phyloP scores from a whole-genome alignment of 106 monocot genomes.

The Allium fistulosum region DNA sequence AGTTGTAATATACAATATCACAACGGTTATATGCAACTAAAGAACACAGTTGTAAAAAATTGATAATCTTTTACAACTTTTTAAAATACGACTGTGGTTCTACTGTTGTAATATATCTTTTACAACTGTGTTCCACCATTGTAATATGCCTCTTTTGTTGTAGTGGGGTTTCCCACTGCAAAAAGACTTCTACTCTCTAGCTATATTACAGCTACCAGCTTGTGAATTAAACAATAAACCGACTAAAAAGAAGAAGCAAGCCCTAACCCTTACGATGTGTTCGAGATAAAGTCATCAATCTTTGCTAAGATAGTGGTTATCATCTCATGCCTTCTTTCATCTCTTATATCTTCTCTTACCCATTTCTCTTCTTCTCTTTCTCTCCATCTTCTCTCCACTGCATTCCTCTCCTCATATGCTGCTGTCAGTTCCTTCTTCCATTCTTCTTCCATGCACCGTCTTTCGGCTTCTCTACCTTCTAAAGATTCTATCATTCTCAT shows the following conservation, averaged over 20 bases:
- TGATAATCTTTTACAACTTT: too few relatives aligned
- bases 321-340: constrained; percentile 49
- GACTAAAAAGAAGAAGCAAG: neutral
- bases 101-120: too few relatives aligned
- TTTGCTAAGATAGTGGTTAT: constrained; percentile 37
- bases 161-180: too few relatives aligned
- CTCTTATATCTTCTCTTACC: constrained; percentile 39
- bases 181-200: too few relatives aligned
- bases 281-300: constrained; percentile 9
- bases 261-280: neutral
- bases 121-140: too few relatives aligned
- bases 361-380: constrained; percentile 64
- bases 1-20: too few relatives aligned
- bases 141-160: too few relatives aligned
- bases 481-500: constrained; percentile 34
- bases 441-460: constrained; percentile 40
- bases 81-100: too few relatives aligned
- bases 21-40: too few relatives aligned
- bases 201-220: too few relatives aligned
- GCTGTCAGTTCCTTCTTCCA: constrained; percentile 51
- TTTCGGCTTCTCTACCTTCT: constrained; percentile 66
- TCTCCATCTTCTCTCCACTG: constrained; percentile 51
- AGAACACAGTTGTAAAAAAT: too few relatives aligned
- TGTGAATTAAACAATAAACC: too few relatives aligned
- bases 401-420: constrained; percentile 35